Percentiles rank a stretch among this genome's conserved stretches.
Evolutionary conservation across 768 basidiomycete species (phyloP).

Genomic region (Sporobolomyces phaffii): DNA sequence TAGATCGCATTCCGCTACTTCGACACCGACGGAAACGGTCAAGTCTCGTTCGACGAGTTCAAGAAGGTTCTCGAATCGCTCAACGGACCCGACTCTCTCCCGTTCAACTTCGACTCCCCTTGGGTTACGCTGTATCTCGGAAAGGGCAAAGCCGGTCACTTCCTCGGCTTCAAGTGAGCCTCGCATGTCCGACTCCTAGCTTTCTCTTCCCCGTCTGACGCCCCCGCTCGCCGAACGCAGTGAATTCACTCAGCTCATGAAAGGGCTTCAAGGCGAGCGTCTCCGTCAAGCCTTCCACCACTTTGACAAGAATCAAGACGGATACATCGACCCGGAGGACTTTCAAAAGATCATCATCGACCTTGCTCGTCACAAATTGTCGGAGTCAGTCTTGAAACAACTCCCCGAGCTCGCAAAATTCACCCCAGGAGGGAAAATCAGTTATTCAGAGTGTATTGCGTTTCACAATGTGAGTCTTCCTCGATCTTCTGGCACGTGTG

Average conservation of each 20-base stretch:
- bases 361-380: slow-evolving; percentile 91
- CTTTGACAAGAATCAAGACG: slow-evolving; percentile 80
- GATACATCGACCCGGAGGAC: slow-evolving; percentile 86
- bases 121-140: slow-evolving; percentile 97
- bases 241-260: slow-evolving; percentile 98
- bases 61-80: slow-evolving; percentile 81
- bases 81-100: slow-evolving; percentile 69
- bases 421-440: slow-evolving; percentile 80
- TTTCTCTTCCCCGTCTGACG: too few species aligned
- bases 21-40: slow-evolving; percentile 76
- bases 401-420: slow-evolving; percentile 87
- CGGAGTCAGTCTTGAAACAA: slow-evolving; percentile 83
- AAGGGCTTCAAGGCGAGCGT: slow-evolving; percentile 94
- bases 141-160: slow-evolving; percentile 65
- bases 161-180: slow-evolving; percentile 41
- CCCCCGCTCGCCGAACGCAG: too few species aligned
- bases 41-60: slow-evolving; percentile 90
- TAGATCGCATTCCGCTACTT: slow-evolving; percentile 39
- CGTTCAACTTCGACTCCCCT: slow-evolving; percentile 73
- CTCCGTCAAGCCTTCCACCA: slow-evolving; percentile 91
- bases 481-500: too few species aligned
- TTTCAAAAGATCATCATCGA: slow-evolving; percentile 94
- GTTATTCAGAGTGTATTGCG: slow-evolving; percentile 91
- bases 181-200: too few species aligned
- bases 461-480: slow-evolving; percentile 93